Evolutionary conservation across 805 yeast species (phyloP).

Genomic region (Starmerella stigmatis): DNA sequence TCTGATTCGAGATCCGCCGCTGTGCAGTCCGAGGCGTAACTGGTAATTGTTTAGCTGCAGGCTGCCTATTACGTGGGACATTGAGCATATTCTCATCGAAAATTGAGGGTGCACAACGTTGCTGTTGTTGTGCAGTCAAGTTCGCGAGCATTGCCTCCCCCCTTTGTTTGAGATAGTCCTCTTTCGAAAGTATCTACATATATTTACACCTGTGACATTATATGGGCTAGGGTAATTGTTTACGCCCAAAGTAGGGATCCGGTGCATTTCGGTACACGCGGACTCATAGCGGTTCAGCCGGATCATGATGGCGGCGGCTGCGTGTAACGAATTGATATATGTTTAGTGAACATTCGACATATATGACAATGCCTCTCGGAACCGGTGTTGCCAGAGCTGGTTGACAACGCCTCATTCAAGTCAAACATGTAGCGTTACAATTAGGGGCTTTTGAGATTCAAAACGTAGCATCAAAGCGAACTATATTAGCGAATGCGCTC

Average conservation of each 20-base stretch:
- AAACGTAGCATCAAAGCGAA: too few species aligned
- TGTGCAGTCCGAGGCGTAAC: neutral
- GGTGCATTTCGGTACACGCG: neutral
- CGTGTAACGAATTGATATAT: too few species aligned
- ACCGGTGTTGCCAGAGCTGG: too few species aligned
- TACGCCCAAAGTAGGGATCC: conserved; percentile 5
- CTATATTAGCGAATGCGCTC: too few species aligned
- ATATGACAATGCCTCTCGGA: too few species aligned
- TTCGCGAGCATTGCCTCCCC: neutral
- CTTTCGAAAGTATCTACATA: neutral
- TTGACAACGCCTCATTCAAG: too few species aligned
- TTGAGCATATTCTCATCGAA: conserved; percentile 8
- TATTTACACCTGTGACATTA: neutral
- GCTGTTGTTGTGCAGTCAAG: neutral
- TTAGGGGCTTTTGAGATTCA: too few species aligned
- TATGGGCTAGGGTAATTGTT: neutral
- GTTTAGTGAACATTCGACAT: too few species aligned
- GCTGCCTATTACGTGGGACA: neutral
- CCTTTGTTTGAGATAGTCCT: neutral
- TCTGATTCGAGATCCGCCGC: neutral
- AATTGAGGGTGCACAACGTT: neutral
- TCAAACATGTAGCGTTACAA: too few species aligned
- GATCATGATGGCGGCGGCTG: too few species aligned
- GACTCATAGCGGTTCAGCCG: neutral
- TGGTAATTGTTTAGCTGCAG: neutral